Evolutionary conservation across 805 yeast species (phyloP).

Genomic region (Metschnikowia amazonensis): DNA sequence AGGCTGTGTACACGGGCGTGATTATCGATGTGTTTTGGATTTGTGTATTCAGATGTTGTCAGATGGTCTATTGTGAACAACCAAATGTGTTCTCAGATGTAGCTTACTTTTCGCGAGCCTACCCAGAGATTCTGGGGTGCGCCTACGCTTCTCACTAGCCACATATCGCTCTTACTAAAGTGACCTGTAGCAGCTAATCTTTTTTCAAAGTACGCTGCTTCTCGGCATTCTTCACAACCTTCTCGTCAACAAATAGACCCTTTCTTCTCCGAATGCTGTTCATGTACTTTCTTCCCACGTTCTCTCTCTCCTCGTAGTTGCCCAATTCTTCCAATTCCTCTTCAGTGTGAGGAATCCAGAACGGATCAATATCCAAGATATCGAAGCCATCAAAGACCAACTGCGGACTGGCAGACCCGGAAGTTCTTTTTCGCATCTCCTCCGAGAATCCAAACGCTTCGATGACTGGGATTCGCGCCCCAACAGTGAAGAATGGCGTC

Average conservation of each 20-base stretch:
- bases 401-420: conserved; percentile 98
- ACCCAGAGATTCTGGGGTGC: conserved; percentile 2
- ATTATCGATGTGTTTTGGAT: no score
- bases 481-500: conserved; percentile 88
- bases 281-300: conserved; percentile 84
- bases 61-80: neutral
- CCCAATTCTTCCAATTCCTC: conserved; percentile 94
- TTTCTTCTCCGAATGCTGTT: conserved; percentile 77
- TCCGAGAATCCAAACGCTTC: conserved; percentile 97
- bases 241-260: conserved; percentile 86
- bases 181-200: conserved; percentile 37
- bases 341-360: conserved; percentile 98
- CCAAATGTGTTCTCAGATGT: neutral
- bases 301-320: conserved; percentile 87
- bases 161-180: neutral
- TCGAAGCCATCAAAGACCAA: conserved; percentile 87
- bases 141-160: neutral
- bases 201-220: conserved; percentile 86
- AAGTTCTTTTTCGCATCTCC: conserved; percentile 86
- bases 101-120: conserved; percentile 2
- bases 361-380: conserved; percentile 86
- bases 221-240: conserved; percentile 87
- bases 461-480: conserved; percentile 83
- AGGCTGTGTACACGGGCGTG: neutral
- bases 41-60: neutral